These are phyloP conservation scores for Cruciata laevipes DNA, from an alignment of 257 asterid species.

Conservation along the genomic window DNA sequence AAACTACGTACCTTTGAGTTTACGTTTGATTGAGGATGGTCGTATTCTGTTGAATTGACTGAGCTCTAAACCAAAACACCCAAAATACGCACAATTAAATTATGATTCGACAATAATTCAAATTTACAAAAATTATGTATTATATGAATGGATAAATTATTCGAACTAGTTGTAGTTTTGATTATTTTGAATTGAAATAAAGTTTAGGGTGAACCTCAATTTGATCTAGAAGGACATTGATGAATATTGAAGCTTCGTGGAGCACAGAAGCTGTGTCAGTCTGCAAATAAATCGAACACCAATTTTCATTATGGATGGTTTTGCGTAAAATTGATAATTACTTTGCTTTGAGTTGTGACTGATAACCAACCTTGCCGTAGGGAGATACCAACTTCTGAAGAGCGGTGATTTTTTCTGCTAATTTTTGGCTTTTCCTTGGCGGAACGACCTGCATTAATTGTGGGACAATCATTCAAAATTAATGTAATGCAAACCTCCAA, in stretches of 20 bases:
- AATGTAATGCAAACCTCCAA: too few species aligned
- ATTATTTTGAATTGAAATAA: background rate
- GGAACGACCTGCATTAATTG: conserved; percentile 17
- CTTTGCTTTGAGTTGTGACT: background rate
- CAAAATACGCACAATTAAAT: too few species aligned
- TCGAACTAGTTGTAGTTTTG: too few species aligned
- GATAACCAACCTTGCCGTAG: conserved; percentile 50
- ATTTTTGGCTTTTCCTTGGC: conserved; percentile 41
- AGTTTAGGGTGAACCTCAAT: conserved; percentile 32
- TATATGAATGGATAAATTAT: too few species aligned
- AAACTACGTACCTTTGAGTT: background rate
- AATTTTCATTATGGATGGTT: background rate
- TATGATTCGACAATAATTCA: too few species aligned
- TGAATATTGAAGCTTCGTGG: conserved; percentile 45
- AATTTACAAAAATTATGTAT: too few species aligned
- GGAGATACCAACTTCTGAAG: conserved; percentile 68
- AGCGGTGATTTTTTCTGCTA: conserved; percentile 50
- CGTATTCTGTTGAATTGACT: background rate
- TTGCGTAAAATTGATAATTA: background rate
- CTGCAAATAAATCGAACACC: conserved; percentile 25
- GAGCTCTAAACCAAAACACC: conserved; percentile 6
- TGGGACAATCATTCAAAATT: background rate
- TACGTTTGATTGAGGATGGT: conserved; percentile 4
- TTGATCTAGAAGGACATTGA: conserved; percentile 47
- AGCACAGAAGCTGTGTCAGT: conserved; percentile 64